phyloP scores from a whole-genome alignment of 2,329 filamentous ascomycete genomes.

The Diaporthe aspalathi region DNA sequence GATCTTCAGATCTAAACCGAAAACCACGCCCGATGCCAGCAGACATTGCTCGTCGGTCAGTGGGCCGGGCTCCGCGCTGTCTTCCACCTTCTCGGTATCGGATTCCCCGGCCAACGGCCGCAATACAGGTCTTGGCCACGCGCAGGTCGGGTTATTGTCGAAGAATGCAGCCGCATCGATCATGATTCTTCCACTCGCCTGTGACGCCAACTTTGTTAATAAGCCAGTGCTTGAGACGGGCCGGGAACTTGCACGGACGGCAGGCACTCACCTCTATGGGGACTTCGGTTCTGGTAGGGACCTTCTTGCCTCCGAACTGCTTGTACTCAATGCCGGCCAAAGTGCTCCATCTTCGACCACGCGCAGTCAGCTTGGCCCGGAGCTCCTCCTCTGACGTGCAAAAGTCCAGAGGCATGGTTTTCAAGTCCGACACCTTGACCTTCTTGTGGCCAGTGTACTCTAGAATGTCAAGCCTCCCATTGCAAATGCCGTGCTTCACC shows the following conservation, averaged over 20 bases:
- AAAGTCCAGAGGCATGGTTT: conserved; percentile 46
- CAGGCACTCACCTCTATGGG: conserved; percentile 3
- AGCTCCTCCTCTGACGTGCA: neutral
- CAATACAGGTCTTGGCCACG: neutral
- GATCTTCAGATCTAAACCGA: conserved; percentile 2
- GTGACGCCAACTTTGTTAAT: neutral
- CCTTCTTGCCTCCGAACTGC: conserved; percentile 7
- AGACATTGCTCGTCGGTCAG: neutral
- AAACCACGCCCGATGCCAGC: neutral
- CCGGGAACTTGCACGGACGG: too few relatives aligned
- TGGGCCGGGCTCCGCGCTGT: neutral
- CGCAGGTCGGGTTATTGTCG: neutral
- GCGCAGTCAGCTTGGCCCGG: neutral
- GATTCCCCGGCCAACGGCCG: neutral
- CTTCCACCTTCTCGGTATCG: neutral
- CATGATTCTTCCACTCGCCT: conserved; percentile 15
- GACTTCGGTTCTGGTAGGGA: neutral
- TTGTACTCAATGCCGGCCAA: neutral
- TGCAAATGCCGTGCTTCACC: conserved; percentile 45
- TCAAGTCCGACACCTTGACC: conserved; percentile 41
- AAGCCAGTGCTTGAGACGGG: too few relatives aligned
- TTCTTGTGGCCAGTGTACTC: conserved; percentile 45
- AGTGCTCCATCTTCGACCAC: neutral
- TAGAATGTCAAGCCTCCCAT: conserved; percentile 42
- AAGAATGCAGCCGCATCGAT: conserved; percentile 1